phyloP scores from a whole-genome alignment of 768 basidiomycete species.

The Asterophora parasitica region DNA sequence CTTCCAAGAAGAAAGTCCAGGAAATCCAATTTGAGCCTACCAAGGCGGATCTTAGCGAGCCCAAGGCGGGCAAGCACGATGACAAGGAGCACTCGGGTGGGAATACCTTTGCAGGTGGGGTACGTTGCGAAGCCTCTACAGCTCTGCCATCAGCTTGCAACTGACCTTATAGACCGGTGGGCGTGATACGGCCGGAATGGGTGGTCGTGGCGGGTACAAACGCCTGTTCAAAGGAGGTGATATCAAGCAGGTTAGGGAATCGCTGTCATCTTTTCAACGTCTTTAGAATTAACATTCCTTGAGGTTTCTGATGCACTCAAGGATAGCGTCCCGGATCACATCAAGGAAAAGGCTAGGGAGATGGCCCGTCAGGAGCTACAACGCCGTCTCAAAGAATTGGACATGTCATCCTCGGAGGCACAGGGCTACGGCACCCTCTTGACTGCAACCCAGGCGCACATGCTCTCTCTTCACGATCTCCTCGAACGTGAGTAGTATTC shows the following conservation, averaged over 20 bases:
- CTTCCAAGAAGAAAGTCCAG: slow-evolving; percentile 45
- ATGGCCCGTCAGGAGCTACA: slow-evolving; percentile 64
- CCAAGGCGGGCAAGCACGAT: slow-evolving; percentile 62
- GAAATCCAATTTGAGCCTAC: slow-evolving; percentile 57
- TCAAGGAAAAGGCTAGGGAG: slow-evolving; percentile 58
- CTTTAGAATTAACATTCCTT: neutral
- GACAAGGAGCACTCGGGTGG: slow-evolving; percentile 59
- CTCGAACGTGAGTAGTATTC: slow-evolving; percentile 47
- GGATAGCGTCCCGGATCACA: slow-evolving; percentile 52
- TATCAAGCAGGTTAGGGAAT: slow-evolving; percentile 47
- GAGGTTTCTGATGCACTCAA: slow-evolving; percentile 52
- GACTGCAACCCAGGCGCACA: slow-evolving; percentile 53
- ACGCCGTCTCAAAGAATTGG: slow-evolving; percentile 55
- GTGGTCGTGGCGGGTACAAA: slow-evolving; percentile 65
- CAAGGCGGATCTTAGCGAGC: slow-evolving; percentile 43
- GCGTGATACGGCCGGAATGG: slow-evolving; percentile 60
- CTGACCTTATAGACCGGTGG: slow-evolving; percentile 48
- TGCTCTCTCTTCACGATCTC: slow-evolving; percentile 53
- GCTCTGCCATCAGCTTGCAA: neutral
- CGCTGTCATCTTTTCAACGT: neutral
- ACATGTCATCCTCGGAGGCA: slow-evolving; percentile 54
- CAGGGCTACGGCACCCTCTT: slow-evolving; percentile 50
- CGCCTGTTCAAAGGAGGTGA: slow-evolving; percentile 58
- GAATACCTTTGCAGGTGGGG: slow-evolving; percentile 63
- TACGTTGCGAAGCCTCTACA: slow-evolving; percentile 22